A percentile compares a stretch with the other conserved stretches of the same genome.
These are phyloP conservation scores for Gilbertella persicaria DNA, from an alignment of 371 early-diverging fungal species.

Conservation along the genomic window DNA sequence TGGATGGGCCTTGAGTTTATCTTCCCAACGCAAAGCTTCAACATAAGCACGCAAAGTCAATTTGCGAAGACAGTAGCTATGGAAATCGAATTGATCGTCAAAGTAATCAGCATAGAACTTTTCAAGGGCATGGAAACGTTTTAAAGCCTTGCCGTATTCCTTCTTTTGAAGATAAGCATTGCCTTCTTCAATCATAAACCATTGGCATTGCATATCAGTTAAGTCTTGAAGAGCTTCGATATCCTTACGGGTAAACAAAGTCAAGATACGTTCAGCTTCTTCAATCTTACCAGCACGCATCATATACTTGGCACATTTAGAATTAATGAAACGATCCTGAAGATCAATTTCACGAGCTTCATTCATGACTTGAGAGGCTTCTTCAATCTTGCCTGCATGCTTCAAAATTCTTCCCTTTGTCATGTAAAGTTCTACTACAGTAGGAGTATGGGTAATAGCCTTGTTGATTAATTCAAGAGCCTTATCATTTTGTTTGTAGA, in stretches of 20 bases:
- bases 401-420: constrained; percentile 93
- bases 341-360: constrained; percentile 88
- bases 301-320: constrained; percentile 95
- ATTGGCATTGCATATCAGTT: constrained; percentile 89
- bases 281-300: constrained; percentile 77
- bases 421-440: constrained; percentile 90
- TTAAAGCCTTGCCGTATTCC: constrained; percentile 81
- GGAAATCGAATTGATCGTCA: constrained; percentile 98
- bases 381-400: constrained; percentile 76
- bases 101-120: constrained; percentile 82
- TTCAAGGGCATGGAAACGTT: constrained; percentile 81
- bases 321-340: constrained; percentile 95
- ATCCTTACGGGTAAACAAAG: constrained; percentile 82
- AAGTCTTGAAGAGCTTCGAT: constrained; percentile 82
- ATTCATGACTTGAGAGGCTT: constrained; percentile 78
- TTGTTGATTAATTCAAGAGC: constrained; percentile 79
- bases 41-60: constrained; percentile 86
- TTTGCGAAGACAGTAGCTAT: constrained; percentile 91
- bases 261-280: constrained; percentile 83
- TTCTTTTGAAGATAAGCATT: constrained; percentile 68
- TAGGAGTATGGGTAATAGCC: constrained; percentile 85
- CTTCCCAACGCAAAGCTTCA: constrained; percentile 77
- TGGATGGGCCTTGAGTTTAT: constrained; percentile 68
- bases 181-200: constrained; percentile 84
- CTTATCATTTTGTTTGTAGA: constrained; percentile 59